Evolutionary conservation across 164 flowering plant genomes (phyloP).

Genomic region (Berberis thunbergii): DNA sequence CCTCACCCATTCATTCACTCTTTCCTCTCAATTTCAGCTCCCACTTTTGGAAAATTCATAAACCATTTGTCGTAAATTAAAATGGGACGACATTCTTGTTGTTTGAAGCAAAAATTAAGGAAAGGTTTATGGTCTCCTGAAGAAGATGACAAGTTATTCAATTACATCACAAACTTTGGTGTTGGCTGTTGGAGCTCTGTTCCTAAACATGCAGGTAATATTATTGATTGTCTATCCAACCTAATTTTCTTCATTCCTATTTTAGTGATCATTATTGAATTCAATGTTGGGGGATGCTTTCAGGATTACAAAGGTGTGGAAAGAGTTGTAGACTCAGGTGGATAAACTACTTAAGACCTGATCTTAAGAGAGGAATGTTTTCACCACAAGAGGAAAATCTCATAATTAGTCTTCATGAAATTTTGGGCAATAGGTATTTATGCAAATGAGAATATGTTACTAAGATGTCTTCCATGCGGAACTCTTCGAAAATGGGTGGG

Average conservation of each 20-base stretch:
- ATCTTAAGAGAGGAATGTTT: constrained; percentile 77
- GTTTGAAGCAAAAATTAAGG: constrained; percentile 88
- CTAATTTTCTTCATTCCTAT: no score
- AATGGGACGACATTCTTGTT: constrained; percentile 92
- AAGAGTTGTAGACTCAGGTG: constrained; percentile 84
- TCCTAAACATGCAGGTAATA: constrained; percentile 72
- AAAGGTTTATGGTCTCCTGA: constrained; percentile 97
- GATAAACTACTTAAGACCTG: constrained; percentile 89
- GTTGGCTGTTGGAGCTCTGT: constrained; percentile 99
- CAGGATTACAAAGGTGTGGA: constrained; percentile 81
- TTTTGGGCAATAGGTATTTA: constrained; percentile 75
- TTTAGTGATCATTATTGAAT: no score
- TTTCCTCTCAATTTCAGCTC: not conserved
- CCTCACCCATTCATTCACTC: constrained; percentile 1
- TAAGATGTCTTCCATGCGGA: not conserved
- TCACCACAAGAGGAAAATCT: constrained; percentile 68
- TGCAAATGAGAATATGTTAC: not conserved
- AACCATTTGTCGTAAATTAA: not conserved
- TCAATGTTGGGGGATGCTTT: not conserved
- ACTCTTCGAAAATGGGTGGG: not conserved
- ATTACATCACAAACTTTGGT: constrained; percentile 68
- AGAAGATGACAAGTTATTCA: constrained; percentile 83
- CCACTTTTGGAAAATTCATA: no score
- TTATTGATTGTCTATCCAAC: not conserved
- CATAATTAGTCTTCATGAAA: constrained; percentile 74